Conservation (phyloP, 179 eudicot species). For the Drosera spatulata region DNA sequence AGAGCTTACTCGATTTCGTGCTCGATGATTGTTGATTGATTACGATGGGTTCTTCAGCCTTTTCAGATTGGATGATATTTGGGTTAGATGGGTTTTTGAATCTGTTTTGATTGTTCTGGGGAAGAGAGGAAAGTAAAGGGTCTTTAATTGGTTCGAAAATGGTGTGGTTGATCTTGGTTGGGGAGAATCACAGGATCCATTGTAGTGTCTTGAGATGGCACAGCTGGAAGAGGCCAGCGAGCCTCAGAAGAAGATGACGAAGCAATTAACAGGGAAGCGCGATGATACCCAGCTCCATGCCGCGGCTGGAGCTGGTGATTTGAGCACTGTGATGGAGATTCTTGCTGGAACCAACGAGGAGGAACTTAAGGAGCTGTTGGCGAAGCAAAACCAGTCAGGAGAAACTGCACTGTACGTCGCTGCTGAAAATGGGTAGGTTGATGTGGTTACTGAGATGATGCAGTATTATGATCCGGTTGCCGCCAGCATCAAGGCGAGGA, state of each 20-base stretch:
- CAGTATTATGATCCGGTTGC: conserved; percentile 47
- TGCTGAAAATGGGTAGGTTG: conserved; percentile 61
- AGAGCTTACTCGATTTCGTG: background rate
- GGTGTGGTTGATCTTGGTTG: background rate
- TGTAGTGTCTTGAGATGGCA: background rate
- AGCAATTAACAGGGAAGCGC: conserved; percentile 2
- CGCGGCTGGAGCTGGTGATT: conserved; percentile 67
- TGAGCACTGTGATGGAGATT: conserved; percentile 32
- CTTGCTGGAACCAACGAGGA: conserved; percentile 27
- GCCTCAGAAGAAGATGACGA: conserved; percentile 2
- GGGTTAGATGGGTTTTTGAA: background rate
- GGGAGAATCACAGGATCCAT: background rate
- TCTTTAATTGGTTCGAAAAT: background rate
- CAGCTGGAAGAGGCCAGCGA: background rate
- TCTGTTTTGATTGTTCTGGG: background rate
- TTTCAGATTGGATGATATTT: background rate
- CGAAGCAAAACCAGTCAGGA: conserved; percentile 68
- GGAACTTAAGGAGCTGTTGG: conserved; percentile 38
- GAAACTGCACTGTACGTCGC: conserved; percentile 79
- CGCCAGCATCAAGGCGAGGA: conserved; percentile 75
- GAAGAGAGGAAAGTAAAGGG: background rate
- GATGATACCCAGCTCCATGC: conserved; percentile 76
- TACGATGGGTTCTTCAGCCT: too few relatives aligned
- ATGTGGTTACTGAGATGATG: conserved; percentile 59
- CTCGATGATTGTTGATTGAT: background rate